A percentile compares a stretch with the other conserved stretches of the same genome.
phyloP scores from a whole-genome alignment of 2,329 filamentous ascomycete genomes.

The Scleromitrula shiraiana region DNA sequence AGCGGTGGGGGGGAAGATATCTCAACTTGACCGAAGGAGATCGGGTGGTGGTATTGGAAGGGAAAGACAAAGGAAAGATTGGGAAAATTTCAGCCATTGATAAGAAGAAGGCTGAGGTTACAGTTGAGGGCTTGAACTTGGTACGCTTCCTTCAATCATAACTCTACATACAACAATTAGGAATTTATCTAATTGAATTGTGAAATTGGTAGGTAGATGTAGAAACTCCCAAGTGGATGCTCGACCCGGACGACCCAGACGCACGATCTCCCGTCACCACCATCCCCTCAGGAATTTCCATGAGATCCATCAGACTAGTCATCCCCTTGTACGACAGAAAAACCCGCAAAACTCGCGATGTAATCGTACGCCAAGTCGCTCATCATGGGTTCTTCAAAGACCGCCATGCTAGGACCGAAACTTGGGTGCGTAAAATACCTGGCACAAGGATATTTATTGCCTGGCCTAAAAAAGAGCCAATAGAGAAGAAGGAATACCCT shows the following conservation, averaged over 20 bases:
- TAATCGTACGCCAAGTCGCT: conserved; percentile 66
- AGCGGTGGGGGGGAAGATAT: conserved; percentile 35
- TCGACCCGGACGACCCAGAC: conserved; percentile 32
- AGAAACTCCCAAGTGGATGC: conserved; percentile 34
- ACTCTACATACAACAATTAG: neutral
- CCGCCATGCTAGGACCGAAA: conserved; percentile 39
- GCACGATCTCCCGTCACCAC: conserved; percentile 34
- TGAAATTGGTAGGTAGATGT: conserved; percentile 37
- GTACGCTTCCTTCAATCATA: conserved; percentile 37
- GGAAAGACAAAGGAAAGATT: conserved; percentile 77
- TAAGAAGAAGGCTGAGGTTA: conserved; percentile 45
- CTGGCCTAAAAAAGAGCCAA: conserved; percentile 56
- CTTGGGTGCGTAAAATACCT: conserved; percentile 53
- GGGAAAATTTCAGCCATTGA: conserved; percentile 57
- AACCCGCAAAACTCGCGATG: conserved; percentile 61
- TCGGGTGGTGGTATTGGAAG: conserved; percentile 73
- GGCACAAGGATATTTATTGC: conserved; percentile 67
- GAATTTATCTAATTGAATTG: neutral
- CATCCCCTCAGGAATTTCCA: conserved; percentile 38
- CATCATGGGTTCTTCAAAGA: conserved; percentile 43
- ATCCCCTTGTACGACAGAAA: conserved; percentile 60
- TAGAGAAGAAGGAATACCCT: conserved; percentile 45
- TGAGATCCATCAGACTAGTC: conserved; percentile 73
- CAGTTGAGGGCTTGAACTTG: conserved; percentile 54
- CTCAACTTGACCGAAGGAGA: conserved; percentile 62